Base-by-base conservation (phyloP, 345 rosid genomes). In the Sonneratia caseolaris region DNA sequence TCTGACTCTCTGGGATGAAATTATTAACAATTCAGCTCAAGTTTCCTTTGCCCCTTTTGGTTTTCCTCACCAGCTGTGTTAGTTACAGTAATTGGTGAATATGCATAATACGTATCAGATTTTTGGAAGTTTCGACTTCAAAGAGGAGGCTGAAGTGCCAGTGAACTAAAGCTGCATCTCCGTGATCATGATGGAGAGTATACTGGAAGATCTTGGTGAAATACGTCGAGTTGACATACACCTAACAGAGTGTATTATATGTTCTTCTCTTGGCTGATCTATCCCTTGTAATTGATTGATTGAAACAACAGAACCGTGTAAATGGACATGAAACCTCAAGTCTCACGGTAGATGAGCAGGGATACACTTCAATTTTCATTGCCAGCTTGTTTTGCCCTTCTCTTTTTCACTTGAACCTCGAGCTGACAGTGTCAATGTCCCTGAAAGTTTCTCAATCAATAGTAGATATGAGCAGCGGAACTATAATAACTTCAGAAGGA, bases 141-240 rank as follows among this genome's bases (percentile, higher is more conserved):
- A 78, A 80, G 83, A 84, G 90, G 89, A 86, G 70, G 87, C 86
- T 21, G 91, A 88, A 83, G 84, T 85, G 57, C 93, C 91, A 11
- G 80, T 83, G 57, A 87, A 85, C 61, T 86, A 72, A 82, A 4
- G 53, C 62, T 37, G 66, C 37, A 8, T 21, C 64, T 15, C 59
- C 8, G 47, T 37, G 2, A 3, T 35, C 22, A 27, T 32, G 64
- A 51, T 19, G 7, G 43, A 40, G 43, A 3, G 35, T 32, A 14
- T 1, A 62, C 5, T 37, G 36, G 22, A 32, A 48, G 71, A n/a
- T 68, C 37, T 24, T 12, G n/a, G 37, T 10, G 22, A 13, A 24
- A 32, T 9, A 7, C 3, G 37, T 35, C 64, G 21, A 16, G 48
- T 37, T 1, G 42, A 14, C 51, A 15, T 42, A 27, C 32, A 27